A percentile compares a stretch with the other conserved stretches of the same genome.
Conservation (phyloP, 2,329 filamentous ascomycete genomes). For the Lachnellula arida region DNA sequence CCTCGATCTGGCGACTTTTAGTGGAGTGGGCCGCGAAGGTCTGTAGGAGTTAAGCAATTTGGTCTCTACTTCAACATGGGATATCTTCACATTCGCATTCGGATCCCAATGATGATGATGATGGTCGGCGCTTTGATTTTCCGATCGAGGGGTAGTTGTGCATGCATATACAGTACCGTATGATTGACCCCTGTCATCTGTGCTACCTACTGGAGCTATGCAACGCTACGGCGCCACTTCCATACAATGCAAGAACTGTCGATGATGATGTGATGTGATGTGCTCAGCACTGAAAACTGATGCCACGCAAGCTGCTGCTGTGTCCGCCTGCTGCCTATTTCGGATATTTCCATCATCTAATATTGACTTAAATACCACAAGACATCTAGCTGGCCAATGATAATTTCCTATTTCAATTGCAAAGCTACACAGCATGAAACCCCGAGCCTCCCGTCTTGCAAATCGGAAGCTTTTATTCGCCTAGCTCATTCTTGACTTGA, state of each 20-base stretch:
- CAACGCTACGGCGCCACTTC: not conserved
- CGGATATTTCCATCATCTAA: not conserved
- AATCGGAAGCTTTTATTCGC: not conserved
- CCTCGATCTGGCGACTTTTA: too few species aligned
- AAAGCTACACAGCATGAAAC: too few species aligned
- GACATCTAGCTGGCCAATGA: too few species aligned
- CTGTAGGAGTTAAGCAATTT: too few species aligned
- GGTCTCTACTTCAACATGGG: too few species aligned
- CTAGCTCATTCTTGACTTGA: slow-evolving; percentile 5
- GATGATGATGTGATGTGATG: slow-evolving; percentile 13
- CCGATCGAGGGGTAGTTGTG: slow-evolving; percentile 18
- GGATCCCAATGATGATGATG: slow-evolving; percentile 6
- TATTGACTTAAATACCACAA: not conserved
- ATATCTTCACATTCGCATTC: not conserved
- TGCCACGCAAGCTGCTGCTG: slow-evolving; percentile 10
- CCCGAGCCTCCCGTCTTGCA: not conserved
- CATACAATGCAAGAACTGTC: not conserved
- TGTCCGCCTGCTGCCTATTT: not conserved
- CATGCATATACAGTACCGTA: not conserved
- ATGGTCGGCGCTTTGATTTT: slow-evolving; percentile 1
- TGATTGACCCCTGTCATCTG: not conserved
- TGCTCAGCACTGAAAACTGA: not conserved
- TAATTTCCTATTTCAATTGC: too few species aligned
- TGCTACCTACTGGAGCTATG: not conserved
- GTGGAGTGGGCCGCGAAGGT: too few species aligned